Conservation (phyloP, 208 protist genomes). For the Trypanosoma brucei region DNA sequence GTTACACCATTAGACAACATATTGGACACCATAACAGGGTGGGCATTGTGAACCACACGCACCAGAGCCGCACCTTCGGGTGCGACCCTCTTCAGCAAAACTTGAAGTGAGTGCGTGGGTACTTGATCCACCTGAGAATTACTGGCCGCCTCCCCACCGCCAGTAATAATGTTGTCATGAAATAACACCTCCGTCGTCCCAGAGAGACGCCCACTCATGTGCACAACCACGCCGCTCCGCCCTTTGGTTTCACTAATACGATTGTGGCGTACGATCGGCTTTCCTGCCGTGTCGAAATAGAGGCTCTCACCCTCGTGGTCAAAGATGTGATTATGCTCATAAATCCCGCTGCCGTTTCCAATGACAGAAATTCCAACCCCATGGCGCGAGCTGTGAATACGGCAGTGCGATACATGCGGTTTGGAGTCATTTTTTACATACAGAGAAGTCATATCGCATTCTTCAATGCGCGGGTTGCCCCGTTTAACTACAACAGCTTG, state of each 20-base stretch:
- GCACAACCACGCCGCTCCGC: conserved; percentile 12
- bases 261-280: conserved; percentile 27
- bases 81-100: conserved; percentile 11
- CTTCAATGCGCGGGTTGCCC: conserved; percentile 30
- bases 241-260: conserved; percentile 29
- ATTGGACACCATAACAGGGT: conserved; percentile 27
- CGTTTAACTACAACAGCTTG: conserved; percentile 28
- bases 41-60: conserved; percentile 22
- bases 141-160: conserved; percentile 17
- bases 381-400: conserved; percentile 26
- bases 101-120: conserved; percentile 12
- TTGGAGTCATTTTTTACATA: conserved; percentile 29
- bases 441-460: conserved; percentile 39
- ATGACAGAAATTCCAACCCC: conserved; percentile 29
- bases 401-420: conserved; percentile 30
- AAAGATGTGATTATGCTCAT: conserved; percentile 35
- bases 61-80: conserved; percentile 21
- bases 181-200: conserved; percentile 18
- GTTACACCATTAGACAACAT: conserved; percentile 32
- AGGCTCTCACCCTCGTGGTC: conserved; percentile 34
- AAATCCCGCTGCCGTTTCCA: conserved; percentile 29
- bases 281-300: conserved; percentile 26
- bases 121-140: conserved; percentile 20
- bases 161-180: conserved; percentile 40
- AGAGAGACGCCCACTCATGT: conserved; percentile 26